Evolutionary conservation across 1,284 basidiomycete species (phyloP).

Genomic region (Fomitopsis pinicola): DNA sequence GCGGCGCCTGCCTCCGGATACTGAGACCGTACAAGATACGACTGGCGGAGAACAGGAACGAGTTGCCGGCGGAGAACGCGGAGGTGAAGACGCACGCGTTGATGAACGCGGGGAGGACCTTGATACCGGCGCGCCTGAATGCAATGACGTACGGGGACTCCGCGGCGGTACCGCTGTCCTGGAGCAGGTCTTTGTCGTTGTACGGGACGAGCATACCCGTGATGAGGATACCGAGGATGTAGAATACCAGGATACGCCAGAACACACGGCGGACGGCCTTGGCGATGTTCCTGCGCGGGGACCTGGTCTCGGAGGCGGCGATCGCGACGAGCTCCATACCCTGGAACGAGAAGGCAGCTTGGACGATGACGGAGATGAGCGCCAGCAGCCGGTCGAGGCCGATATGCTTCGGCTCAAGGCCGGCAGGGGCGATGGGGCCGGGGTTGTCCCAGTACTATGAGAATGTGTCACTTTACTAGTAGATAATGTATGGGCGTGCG

Average conservation of each 20-base stretch:
- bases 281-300: slow-evolving; percentile 74
- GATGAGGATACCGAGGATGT: slow-evolving; percentile 68
- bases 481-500: background rate
- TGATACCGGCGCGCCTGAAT: slow-evolving; percentile 72
- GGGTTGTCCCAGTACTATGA: slow-evolving; percentile 68
- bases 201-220: slow-evolving; percentile 81
- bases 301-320: slow-evolving; percentile 71
- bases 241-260: slow-evolving; percentile 76
- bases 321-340: slow-evolving; percentile 83
- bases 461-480: background rate
- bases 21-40: slow-evolving; percentile 83
- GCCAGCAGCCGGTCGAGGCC: slow-evolving; percentile 61
- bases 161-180: slow-evolving; percentile 55
- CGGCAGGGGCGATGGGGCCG: slow-evolving; percentile 50
- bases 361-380: slow-evolving; percentile 64
- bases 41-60: slow-evolving; percentile 75
- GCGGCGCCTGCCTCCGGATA: slow-evolving; percentile 71
- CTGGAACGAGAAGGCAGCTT: slow-evolving; percentile 82
- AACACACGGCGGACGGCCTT: slow-evolving; percentile 81
- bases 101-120: slow-evolving; percentile 65
- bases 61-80: slow-evolving; percentile 85
- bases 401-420: slow-evolving; percentile 38
- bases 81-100: slow-evolving; percentile 65
- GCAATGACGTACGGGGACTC: slow-evolving; percentile 82
- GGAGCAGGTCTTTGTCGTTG: slow-evolving; percentile 56